A percentile compares a stretch with the other conserved stretches of the same genome.
These are phyloP conservation scores for Ceratobasidium theobromae DNA, from an alignment of 1,284 basidiomycete genomes.

Conservation along the genomic window DNA sequence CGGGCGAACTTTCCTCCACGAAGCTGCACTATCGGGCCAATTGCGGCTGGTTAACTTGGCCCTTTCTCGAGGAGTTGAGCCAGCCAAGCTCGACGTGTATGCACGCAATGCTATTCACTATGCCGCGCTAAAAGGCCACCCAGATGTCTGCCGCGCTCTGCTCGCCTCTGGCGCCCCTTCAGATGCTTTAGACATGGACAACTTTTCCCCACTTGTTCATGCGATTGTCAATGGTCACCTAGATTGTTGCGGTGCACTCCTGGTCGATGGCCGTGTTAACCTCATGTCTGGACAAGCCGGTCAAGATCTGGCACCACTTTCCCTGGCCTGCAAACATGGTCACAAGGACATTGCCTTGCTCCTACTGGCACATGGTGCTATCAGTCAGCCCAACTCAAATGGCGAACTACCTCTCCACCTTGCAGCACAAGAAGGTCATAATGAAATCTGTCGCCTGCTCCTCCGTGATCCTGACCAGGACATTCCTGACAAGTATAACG, in stretches of 20 bases:
- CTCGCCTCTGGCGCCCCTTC: constrained; percentile 69
- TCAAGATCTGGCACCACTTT: constrained; percentile 82
- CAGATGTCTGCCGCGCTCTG: constrained; percentile 73
- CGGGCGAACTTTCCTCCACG: constrained; percentile 92
- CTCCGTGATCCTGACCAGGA: constrained; percentile 80
- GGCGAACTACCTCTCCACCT: constrained; percentile 97
- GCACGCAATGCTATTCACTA: constrained; percentile 94
- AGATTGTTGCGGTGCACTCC: constrained; percentile 75
- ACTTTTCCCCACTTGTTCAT: constrained; percentile 91
- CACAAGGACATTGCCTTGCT: constrained; percentile 82
- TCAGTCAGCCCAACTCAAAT: constrained; percentile 84
- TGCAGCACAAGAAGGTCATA: constrained; percentile 95
- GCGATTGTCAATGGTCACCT: constrained; percentile 86
- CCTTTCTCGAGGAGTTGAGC: constrained; percentile 68
- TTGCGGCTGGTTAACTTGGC: constrained; percentile 82
- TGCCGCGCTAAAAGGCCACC: constrained; percentile 91
- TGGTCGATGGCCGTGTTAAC: constrained; percentile 63
- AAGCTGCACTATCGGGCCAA: constrained; percentile 84
- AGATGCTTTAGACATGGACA: constrained; percentile 84
- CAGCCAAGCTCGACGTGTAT: constrained; percentile 79
- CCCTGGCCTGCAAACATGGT: constrained; percentile 88
- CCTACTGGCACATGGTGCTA: constrained; percentile 76
- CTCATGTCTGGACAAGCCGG: constrained; percentile 51
- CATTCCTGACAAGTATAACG: constrained; percentile 91
- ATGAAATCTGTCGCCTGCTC: constrained; percentile 79